Evolutionary conservation across 2,329 filamentous ascomycete genomes (phyloP), one percentile per base, ranked within the genome.

Genomic region (Diaporthe aspalathi): DNA sequence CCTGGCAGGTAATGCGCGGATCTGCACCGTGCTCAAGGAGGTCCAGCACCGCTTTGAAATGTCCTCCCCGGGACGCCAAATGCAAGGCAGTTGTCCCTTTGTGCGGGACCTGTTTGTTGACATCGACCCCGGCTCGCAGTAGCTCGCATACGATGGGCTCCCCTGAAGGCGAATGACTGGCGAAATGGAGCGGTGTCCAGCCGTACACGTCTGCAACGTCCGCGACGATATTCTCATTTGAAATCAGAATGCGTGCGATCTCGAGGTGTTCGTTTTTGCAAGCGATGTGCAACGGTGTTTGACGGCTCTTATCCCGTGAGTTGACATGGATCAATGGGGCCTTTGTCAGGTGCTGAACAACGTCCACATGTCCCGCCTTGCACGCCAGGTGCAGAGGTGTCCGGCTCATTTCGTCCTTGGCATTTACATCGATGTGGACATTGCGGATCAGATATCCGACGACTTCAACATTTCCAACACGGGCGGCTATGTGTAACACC

Each of bases 21-120:
- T 56, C 12, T 22, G 53, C 53, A 8, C 53, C 53, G 6, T 56
- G 53, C 29, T 56, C 53, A 5, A 56, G 53, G 32, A 56, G 53
- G 12, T 14, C 22, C 2, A 22, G 16, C 5, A 56, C 53, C 6
- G 35, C 22, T 22, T 56, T 35, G 4, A 56, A 22, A 40, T 56
- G 7, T 16, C 53, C 53, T 16, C n/a, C 5, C 6, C 6, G 16
- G 32, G 53, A 20, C 11, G 53, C 53, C 2, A 56, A 20, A 56
- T 56, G 53, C 32, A 56, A 38, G 1, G 53, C 32, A 38, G 53
- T 56, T 56, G 32, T 12, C 5, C 12, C 53, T 12, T 12, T 56
- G 32, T 2, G 12, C 40, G 53, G 32, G 1, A 40, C 32, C 29
- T 35, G 53, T 5, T 6, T 22, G 9, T 56, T 20, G 11, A 56